Evolutionary conservation across 2,329 filamentous ascomycete species (phyloP).

Genomic region (Microsporum audouinii): DNA sequence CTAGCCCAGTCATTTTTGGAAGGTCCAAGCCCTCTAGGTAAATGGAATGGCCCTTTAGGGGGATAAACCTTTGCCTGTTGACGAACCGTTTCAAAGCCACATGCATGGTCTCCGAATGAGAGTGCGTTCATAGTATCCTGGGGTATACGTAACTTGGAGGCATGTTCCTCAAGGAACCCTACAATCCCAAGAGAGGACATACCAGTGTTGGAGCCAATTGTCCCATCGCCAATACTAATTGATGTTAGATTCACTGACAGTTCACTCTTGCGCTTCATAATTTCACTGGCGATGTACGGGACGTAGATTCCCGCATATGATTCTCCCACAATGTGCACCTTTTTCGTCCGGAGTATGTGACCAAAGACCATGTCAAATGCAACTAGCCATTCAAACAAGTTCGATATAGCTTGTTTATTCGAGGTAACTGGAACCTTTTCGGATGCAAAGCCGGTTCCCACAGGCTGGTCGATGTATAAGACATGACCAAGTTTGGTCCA

Average conservation of each 20-base stretch:
- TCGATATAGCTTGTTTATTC: conserved; percentile 21
- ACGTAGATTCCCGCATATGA: conserved; percentile 31
- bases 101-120: conserved; percentile 21
- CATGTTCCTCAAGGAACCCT: conserved; percentile 21
- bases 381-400: conserved; percentile 25
- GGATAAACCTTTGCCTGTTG: conserved; percentile 22
- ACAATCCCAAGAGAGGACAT: conserved; percentile 24
- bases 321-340: conserved; percentile 28
- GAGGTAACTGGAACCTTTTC: conserved; percentile 19
- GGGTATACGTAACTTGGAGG: conserved; percentile 19
- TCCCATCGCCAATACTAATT: conserved; percentile 28
- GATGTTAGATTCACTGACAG: conserved; percentile 25
- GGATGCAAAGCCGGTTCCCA: conserved; percentile 27
- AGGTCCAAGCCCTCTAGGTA: conserved; percentile 24
- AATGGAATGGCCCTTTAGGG: conserved; percentile 18
- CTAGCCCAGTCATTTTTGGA: conserved; percentile 19
- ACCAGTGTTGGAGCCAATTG: conserved; percentile 28
- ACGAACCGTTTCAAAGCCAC: conserved; percentile 24
- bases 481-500: conserved; percentile 21
- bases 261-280: conserved; percentile 21
- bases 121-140: conserved; percentile 22
- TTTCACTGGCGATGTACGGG: conserved; percentile 26
- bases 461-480: conserved; percentile 29
- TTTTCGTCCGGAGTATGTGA: conserved; percentile 21
- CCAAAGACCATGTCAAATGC: conserved; percentile 24